phyloP scores from a whole-genome alignment of 1,284 basidiomycete species.

The Puccinia coronata region DNA sequence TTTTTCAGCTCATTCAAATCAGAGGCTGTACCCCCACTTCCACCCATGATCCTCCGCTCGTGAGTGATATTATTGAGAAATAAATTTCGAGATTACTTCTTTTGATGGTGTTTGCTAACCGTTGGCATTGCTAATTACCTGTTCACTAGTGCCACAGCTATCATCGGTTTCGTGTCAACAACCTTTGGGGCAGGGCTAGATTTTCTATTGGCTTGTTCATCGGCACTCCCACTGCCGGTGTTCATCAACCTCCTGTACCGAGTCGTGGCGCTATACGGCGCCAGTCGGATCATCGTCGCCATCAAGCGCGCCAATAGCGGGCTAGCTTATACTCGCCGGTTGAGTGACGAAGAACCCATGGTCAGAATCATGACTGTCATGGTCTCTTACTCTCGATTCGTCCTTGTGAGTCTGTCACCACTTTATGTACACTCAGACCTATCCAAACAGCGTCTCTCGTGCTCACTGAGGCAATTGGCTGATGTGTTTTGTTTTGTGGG shows the following conservation, averaged over 20 bases:
- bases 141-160: slow-evolving; percentile 25
- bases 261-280: slow-evolving; percentile 77
- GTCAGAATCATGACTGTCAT: slow-evolving; percentile 55
- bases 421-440: not conserved
- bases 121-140: not conserved
- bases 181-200: slow-evolving; percentile 49
- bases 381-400: slow-evolving; percentile 42
- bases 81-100: not conserved
- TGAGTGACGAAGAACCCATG: slow-evolving; percentile 49
- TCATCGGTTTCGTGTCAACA: slow-evolving; percentile 47
- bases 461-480: not conserved
- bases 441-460: not conserved
- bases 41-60: slow-evolving; percentile 44
- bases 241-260: slow-evolving; percentile 80
- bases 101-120: not conserved
- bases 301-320: slow-evolving; percentile 80
- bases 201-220: slow-evolving; percentile 49
- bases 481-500: slow-evolving; percentile 24
- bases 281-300: slow-evolving; percentile 77
- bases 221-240: slow-evolving; percentile 78
- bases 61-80: slow-evolving; percentile 1
- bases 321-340: slow-evolving; percentile 63
- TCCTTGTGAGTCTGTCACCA: slow-evolving; percentile 32
- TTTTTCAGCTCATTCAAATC: slow-evolving; percentile 49
- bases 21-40: slow-evolving; percentile 32